These are phyloP conservation scores for Fusarium sp. DNA, from an alignment of 2,329 filamentous ascomycete species.

Conservation along the genomic window DNA sequence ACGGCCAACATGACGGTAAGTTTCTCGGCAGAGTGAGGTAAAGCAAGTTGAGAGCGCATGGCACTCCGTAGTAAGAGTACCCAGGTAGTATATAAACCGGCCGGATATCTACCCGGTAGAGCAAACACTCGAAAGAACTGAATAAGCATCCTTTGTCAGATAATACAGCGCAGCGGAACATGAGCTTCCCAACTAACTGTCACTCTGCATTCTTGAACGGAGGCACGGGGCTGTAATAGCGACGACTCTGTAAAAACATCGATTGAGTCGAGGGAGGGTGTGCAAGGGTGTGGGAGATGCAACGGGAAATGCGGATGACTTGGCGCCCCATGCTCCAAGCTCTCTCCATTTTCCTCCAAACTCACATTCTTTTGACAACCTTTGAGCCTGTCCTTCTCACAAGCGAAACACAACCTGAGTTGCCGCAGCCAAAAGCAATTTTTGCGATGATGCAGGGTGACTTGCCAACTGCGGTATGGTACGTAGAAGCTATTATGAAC, in stretches of 20 bases:
- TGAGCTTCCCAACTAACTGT: conserved; percentile 12
- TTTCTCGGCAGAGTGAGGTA: conserved; percentile 24
- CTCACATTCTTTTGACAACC: conserved; percentile 27
- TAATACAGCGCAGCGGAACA: conserved; percentile 14
- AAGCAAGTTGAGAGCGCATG: conserved; percentile 23
- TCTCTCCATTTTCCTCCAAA: conserved; percentile 25
- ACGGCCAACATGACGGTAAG: conserved; percentile 35
- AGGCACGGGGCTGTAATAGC: conserved; percentile 23
- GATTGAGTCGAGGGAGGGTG: conserved; percentile 46
- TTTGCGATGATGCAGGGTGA: conserved; percentile 3
- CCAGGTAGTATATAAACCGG: conserved; percentile 13
- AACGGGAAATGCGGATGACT: conserved; percentile 51
- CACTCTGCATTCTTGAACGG: conserved; percentile 20
- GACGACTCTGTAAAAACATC: conserved; percentile 32
- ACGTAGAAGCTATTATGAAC: conserved; percentile 20
- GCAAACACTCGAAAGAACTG: background rate
- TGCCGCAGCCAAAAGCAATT: background rate
- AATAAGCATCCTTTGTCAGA: conserved; percentile 17
- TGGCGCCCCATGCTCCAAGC: conserved; percentile 45
- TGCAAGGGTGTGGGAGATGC: conserved; percentile 47
- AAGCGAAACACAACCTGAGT: background rate
- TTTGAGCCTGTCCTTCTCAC: conserved; percentile 11
- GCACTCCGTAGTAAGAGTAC: conserved; percentile 14
- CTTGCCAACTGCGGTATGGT: conserved; percentile 16
- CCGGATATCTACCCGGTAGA: background rate